Conservation (phyloP, 345 rosid genomes). For the Salix udensis region DNA sequence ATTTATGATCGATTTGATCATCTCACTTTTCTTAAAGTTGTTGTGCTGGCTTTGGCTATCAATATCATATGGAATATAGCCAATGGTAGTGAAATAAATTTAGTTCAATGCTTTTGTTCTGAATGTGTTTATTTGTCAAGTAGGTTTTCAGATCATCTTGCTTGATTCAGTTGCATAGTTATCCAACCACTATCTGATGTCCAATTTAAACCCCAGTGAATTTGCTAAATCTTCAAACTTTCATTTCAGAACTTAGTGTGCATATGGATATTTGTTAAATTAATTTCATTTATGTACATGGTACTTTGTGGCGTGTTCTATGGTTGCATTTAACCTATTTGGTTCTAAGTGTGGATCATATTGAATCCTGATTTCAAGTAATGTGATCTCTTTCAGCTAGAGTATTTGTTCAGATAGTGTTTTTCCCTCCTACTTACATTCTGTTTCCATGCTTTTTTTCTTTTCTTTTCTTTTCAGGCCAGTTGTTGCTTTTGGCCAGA, state of each 20-base stretch:
- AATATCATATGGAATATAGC: no score
- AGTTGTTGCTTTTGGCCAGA: slow-evolving; percentile 44
- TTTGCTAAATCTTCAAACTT: background rate
- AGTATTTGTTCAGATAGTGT: background rate
- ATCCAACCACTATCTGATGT: background rate
- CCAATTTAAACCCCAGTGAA: background rate
- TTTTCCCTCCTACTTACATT: background rate
- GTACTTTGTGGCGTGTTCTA: background rate
- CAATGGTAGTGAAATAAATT: no score
- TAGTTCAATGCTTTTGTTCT: background rate
- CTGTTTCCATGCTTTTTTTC: slow-evolving; percentile 4
- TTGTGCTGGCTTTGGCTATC: background rate
- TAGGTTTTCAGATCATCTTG: background rate
- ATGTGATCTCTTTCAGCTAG: background rate
- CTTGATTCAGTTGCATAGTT: slow-evolving; percentile 1
- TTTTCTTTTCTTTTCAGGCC: slow-evolving; percentile 38
- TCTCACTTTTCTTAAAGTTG: background rate
- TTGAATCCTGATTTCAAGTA: no score
- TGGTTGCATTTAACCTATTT: background rate
- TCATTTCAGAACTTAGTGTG: background rate
- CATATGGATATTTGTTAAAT: background rate
- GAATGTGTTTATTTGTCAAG: background rate
- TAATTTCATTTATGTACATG: background rate
- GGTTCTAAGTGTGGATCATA: background rate
- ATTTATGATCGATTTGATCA: slow-evolving; percentile 1